Evolutionary conservation across 129 eudicot species (phyloP), one percentile per base, ranked within the genome.

Genomic region (Ambrosia trifida): DNA sequence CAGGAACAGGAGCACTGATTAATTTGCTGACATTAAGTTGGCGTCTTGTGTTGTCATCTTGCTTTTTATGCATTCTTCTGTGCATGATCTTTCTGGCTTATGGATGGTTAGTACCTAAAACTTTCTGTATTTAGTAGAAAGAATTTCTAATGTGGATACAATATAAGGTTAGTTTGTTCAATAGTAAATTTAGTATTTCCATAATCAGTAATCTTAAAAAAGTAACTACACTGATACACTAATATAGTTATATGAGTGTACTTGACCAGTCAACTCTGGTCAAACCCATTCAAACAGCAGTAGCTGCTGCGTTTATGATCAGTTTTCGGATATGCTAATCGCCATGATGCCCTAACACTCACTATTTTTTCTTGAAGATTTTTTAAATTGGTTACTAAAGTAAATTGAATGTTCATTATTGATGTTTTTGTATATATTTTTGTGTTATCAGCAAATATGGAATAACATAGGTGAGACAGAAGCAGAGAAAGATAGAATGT

Each of bases 401-500:
- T 17, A 9, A 13, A 14, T 64, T 36, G 4, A 7, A 38, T 16
- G 17, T 24, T 47, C 45, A 32, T 68, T 46, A 12, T 68, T 14
- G 14, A 47, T 68, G 7, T 47, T 68, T 68, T 31, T 68, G 10
- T 32, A 31, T 51, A 11, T 69, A 33, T 74, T 53, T 12, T 73
- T 71, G 4, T 72, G 36, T 77, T 36, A 57, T 63, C 88, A 92
- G 98, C 84, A 84, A 84, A 72, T 89, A 83, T 92, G 98, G 96
- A 82, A 46, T 50, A 96, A 88, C 56, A 90, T 89, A 60, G 98
- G 98, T 5, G 98, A 92, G 77, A 80, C 74, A 66, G 91, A 86
- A 73, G 83, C 85, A 14, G 89, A 89, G 32, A 85, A 86, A 73
- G 91, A 92, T 64, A 78, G 85, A 56, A 92, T 86, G 95, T 81